Evolutionary conservation across 2,329 filamentous ascomycete species (phyloP).

Genomic region (Colletotrichum cereale): DNA sequence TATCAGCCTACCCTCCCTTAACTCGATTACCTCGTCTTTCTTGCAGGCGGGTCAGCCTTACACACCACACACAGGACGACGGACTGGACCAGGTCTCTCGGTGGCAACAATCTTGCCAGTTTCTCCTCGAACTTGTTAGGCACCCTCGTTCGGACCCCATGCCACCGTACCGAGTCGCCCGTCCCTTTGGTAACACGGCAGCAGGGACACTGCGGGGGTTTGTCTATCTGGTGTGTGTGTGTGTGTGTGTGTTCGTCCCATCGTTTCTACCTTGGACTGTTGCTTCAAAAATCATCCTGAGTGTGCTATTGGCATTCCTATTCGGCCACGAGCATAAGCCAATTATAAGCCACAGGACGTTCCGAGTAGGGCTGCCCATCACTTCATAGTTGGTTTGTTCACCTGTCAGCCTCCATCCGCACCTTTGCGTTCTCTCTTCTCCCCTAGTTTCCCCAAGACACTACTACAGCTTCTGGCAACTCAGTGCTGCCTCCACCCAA

Average conservation of each 20-base stretch:
- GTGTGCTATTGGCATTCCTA: neutral
- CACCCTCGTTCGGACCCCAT: neutral
- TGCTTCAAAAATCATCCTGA: neutral
- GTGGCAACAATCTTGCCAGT: constrained; percentile 32
- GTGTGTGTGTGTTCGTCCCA: constrained; percentile 4
- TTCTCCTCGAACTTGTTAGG: neutral
- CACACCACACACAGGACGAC: neutral
- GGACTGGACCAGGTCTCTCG: neutral
- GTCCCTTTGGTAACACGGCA: neutral
- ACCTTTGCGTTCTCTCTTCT: neutral
- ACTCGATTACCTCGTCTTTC: constrained; percentile 7
- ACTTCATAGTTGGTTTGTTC: neutral
- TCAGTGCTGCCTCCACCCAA: neutral
- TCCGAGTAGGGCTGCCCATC: neutral
- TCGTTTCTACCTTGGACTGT: neutral
- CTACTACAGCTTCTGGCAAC: constrained; percentile 7
- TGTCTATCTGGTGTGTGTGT: neutral
- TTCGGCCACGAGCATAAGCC: neutral
- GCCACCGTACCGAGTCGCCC: constrained; percentile 20
- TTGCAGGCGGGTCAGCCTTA: constrained; percentile 24
- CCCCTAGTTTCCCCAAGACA: neutral
- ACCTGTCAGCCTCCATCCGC: neutral
- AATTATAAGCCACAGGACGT: neutral
- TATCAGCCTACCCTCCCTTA: constrained; percentile 23
- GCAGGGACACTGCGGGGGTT: constrained; percentile 11